Evolutionary conservation across 208 protist genomes (phyloP), one percentile per base, ranked within the genome.

Genomic region (Herpetomonas tarakana): DNA sequence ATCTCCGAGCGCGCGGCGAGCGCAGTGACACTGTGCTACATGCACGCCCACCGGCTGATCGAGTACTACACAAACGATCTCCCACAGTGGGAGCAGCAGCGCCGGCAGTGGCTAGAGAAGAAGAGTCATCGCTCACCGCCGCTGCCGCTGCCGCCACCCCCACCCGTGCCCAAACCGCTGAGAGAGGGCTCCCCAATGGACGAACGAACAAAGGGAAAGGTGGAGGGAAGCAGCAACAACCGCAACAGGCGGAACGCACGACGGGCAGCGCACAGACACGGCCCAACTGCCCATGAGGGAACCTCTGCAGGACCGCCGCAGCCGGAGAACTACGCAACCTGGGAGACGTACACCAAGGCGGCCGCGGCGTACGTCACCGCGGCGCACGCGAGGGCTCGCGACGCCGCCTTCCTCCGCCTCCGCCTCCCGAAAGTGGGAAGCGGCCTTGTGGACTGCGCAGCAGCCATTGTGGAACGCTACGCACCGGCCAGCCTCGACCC

Each of bases 31-130:
- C 65, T 94, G 3, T 94, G 84, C 59, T 89, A 65, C 65, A 87
- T 92, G 82, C 88, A 94, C 61, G 88, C 82, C 3, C 53, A 61
- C 19, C 28, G 58, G 19, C 77, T 94, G 11, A 76, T 94, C n/a
- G 77, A 92, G 58, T 69, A 88, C 63, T 85, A 76, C 56, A 76
- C 68, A n/a, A 14, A 74, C 2, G 22, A 14, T 3, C 25, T 31
- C n/a, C n/a, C n/a, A n/a, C n/a, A n/a, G n/a, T n/a, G n/a, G n/a
- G n/a, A n/a, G n/a, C n/a, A n/a, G n/a, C n/a, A n/a, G n/a, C n/a
- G n/a, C n/a, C n/a, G n/a, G n/a, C n/a, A n/a, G n/a, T n/a, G n/a
- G n/a, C n/a, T n/a, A n/a, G n/a, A n/a, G n/a, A n/a, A n/a, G n/a
- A n/a, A n/a, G n/a, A n/a, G n/a, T n/a, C n/a, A n/a, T 14, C 35